These are phyloP conservation scores for Apiospora sp. DNA, from an alignment of 2,329 filamentous ascomycete genomes.

Conservation along the genomic window DNA sequence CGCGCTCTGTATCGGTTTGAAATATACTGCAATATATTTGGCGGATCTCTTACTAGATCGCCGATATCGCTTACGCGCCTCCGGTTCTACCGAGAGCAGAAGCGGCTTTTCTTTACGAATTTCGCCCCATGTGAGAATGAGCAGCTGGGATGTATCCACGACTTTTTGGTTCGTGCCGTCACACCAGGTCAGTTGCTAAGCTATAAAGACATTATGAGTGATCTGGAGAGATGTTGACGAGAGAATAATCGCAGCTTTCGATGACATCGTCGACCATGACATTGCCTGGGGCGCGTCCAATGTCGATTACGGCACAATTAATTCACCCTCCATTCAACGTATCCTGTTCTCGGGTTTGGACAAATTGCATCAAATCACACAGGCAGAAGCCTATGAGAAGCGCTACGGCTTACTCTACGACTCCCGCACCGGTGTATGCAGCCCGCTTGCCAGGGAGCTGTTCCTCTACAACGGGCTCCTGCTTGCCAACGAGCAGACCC, in stretches of 20 bases:
- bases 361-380: background rate
- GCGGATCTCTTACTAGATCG: background rate
- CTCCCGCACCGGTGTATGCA: background rate
- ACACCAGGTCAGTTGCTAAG: background rate
- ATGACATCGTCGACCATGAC: background rate
- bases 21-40: background rate
- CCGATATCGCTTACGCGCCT: background rate
- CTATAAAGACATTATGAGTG: too few species aligned
- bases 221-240: background rate
- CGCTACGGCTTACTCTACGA: background rate
- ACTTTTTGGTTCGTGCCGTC: slow-evolving; percentile 2
- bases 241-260: background rate
- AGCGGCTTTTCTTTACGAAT: slow-evolving; percentile 9
- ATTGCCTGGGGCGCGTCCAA: background rate
- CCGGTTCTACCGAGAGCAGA: background rate
- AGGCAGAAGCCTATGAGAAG: background rate
- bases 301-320: background rate
- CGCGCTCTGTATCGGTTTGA: background rate
- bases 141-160: slow-evolving; percentile 16
- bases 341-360: background rate
- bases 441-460: too few species aligned
- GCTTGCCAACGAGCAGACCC: background rate
- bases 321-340: background rate
- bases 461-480: background rate
- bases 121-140: slow-evolving; percentile 20